Conservation (phyloP, 768 basidiomycete species). For the Dentipellis fragilis region DNA sequence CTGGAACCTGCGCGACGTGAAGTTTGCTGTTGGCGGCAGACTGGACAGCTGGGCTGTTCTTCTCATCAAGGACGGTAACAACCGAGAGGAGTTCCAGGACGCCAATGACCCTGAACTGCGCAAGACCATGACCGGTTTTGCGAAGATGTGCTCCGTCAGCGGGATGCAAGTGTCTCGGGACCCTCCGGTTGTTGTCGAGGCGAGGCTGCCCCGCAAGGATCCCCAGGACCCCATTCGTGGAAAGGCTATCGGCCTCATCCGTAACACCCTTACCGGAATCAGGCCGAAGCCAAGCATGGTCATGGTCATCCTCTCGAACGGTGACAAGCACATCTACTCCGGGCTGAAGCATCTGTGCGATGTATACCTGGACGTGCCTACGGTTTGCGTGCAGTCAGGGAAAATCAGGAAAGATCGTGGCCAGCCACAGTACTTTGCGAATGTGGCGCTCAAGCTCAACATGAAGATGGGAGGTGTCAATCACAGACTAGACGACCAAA, state of each 20-base stretch:
- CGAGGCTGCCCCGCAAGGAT: conserved; percentile 39
- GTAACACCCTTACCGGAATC: conserved; percentile 25
- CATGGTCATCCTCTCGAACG: conserved; percentile 36
- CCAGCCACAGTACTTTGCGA: conserved; percentile 41
- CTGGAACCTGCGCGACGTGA: conserved; percentile 47
- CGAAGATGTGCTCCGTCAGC: conserved; percentile 47
- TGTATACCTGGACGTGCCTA: conserved; percentile 38
- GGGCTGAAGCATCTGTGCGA: conserved; percentile 45
- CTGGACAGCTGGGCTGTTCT: conserved; percentile 62
- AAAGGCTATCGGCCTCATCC: conserved; percentile 37
- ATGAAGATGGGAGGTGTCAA: conserved; percentile 48
- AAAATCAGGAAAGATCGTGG: conserved; percentile 65
- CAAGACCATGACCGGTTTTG: conserved; percentile 40
- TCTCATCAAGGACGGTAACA: conserved; percentile 48
- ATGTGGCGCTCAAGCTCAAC: conserved; percentile 46
- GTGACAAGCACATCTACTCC: conserved; percentile 39
- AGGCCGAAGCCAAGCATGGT: conserved; percentile 33
- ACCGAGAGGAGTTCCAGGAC: conserved; percentile 49
- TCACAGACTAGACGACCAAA: conserved; percentile 32
- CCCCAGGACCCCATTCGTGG: conserved; percentile 45
- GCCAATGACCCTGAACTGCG: conserved; percentile 44
- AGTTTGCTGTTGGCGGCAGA: conserved; percentile 47
- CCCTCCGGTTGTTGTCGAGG: conserved; percentile 29
- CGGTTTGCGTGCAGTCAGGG: conserved; percentile 62
- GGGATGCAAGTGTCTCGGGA: conserved; percentile 45